These are phyloP conservation scores for Echria macrotheca DNA, from an alignment of 495 filamentous ascomycete genomes.

Conservation along the genomic window DNA sequence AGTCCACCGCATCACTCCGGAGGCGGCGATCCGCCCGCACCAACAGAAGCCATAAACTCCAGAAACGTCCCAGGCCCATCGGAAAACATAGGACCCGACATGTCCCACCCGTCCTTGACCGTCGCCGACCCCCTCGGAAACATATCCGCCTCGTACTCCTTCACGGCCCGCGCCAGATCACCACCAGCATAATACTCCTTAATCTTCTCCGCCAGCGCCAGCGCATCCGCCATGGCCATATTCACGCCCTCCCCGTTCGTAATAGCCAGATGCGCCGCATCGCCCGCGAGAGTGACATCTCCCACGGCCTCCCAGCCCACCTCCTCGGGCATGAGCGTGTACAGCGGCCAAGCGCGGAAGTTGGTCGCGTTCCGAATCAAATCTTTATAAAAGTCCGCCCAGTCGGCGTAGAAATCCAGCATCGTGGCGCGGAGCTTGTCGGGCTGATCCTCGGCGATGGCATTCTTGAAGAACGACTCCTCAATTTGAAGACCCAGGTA, in stretches of 20 bases:
- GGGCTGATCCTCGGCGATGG: conserved; percentile 12
- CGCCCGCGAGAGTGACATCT: conserved; percentile 51
- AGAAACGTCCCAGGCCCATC: conserved; percentile 1
- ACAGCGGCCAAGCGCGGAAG: conserved; percentile 28
- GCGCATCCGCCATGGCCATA: conserved; percentile 27
- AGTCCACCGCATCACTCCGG: no score
- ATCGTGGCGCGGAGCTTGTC: conserved; percentile 14
- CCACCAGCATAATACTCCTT: conserved; percentile 19
- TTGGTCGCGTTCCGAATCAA: conserved; percentile 24
- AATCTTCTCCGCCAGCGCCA: conserved; percentile 16
- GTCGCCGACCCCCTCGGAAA: conserved; percentile 16
- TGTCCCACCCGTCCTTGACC: conserved; percentile 6
- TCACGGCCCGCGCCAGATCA: conserved; percentile 17
- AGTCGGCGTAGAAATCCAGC: conserved; percentile 24
- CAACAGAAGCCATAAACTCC: not conserved
- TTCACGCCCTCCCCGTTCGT: conserved; percentile 33
- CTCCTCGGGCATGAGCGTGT: conserved; percentile 16
- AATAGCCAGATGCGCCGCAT: conserved; percentile 49
- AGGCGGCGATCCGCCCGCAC: no score
- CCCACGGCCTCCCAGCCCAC: conserved; percentile 25
- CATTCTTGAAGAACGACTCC: conserved; percentile 16
- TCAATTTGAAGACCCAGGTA: conserved; percentile 24
- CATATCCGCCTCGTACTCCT: conserved; percentile 24
- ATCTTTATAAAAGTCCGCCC: conserved; percentile 20
- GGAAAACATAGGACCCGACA: not conserved